Evolutionary conservation across 192 early-diverging fungal species (phyloP).

Genomic region (Helicostylum pulchrum): DNA sequence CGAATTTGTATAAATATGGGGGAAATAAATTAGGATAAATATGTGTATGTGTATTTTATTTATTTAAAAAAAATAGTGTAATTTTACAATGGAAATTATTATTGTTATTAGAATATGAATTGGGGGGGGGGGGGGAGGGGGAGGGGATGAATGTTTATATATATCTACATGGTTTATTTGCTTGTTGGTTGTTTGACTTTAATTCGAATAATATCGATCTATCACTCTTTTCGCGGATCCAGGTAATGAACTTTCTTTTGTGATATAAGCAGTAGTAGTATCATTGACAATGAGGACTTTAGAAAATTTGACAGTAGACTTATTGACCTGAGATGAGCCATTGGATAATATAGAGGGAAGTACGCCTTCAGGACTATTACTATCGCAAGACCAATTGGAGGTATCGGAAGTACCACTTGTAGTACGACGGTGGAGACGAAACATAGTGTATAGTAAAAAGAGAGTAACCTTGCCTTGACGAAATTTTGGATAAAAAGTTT

Average conservation of each 20-base stretch:
- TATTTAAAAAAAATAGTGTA: too few relatives aligned
- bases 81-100: too few relatives aligned
- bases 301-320: slow-evolving; percentile 9
- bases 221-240: slow-evolving; percentile 5
- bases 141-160: too few relatives aligned
- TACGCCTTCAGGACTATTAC: neutral
- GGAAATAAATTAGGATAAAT: too few relatives aligned
- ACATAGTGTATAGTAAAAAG: too few relatives aligned
- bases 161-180: too few relatives aligned
- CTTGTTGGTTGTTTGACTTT: too few relatives aligned
- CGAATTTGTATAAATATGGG: neutral
- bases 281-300: slow-evolving; percentile 11
- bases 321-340: neutral
- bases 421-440: neutral
- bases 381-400: neutral
- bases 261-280: slow-evolving; percentile 3
- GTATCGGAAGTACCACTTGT: slow-evolving; percentile 1
- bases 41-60: too few relatives aligned
- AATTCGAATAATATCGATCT: neutral
- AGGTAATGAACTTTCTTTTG: neutral
- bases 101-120: too few relatives aligned
- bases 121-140: too few relatives aligned
- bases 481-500: too few relatives aligned
- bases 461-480: too few relatives aligned
- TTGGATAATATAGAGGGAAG: slow-evolving; percentile 7